Base-by-base conservation (phyloP, 108 stramenopile species). In the Nannochloropsis oceanica region DNA sequence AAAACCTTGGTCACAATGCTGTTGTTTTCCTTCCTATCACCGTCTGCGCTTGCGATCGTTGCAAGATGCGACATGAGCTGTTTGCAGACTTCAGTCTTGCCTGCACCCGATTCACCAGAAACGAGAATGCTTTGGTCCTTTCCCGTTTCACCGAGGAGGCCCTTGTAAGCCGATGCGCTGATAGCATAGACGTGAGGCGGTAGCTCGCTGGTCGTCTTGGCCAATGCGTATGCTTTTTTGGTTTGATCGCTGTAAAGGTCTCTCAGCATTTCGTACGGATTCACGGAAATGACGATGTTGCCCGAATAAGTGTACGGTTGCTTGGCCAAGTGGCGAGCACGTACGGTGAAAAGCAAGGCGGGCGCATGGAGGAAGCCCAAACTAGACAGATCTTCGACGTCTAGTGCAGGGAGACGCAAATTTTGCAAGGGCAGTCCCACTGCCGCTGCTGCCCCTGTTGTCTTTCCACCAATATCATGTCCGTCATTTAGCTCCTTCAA, bases 241-340 rank as follows among this genome's bases (percentile, higher is more conserved):
- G 22, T 82, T 20, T 89, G 83, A n/a, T 50, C 87, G 26, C 84
- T 42, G 80, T 91, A 91, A 25, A 89, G 42, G 50, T 89, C 88
- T 13, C 85, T 20, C 12, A 27, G 59, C 42, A 82, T 85, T 34
- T 44, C 46, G 83, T 86, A 92, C 18, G 91, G 91, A 43, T 92
- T 92, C 43, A 89, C 87, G 24, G 91, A 89, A 25, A 92, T 89
- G 25, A 90, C 79, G 42, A 91, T 89, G 80, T 89, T 82, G 26
- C 89, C 91, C 13, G 89, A 90, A 81, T 86, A 91, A 18, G 91
- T 91, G 90, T 92, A 92, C 13, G 89, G 88, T 22, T 88, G 80
- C 20, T 50, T 80, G 84, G 27, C 42, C 22, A 80, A 46, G 26
- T 85, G 89, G 42, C 91, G 50, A 44, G 43, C 44, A 22, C 85